These are phyloP conservation scores for Ustilago lituana DNA, from an alignment of 1,284 basidiomycete species.

Conservation along the genomic window DNA sequence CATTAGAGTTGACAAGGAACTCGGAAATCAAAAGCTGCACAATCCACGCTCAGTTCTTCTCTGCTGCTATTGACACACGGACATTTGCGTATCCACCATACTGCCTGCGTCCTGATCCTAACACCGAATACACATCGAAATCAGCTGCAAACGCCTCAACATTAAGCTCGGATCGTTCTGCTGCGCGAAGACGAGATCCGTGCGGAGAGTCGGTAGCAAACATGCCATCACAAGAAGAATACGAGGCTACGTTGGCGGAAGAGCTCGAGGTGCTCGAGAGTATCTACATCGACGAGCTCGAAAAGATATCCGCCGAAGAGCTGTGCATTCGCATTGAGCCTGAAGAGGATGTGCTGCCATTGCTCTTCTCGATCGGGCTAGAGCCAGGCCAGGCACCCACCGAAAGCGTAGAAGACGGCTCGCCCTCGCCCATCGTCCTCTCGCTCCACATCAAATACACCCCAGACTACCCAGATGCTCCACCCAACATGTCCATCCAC, in stretches of 20 bases:
- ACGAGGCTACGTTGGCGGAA: constrained; percentile 73
- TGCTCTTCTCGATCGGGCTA: constrained; percentile 19
- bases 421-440: constrained; percentile 75
- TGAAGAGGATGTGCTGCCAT: constrained; percentile 76
- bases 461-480: constrained; percentile 77
- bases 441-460: constrained; percentile 78
- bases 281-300: constrained; percentile 92
- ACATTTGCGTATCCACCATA: neutral
- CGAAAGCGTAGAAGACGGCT: constrained; percentile 39
- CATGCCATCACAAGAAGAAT: constrained; percentile 65
- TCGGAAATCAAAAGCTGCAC: constrained; percentile 23
- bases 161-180: no score
- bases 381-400: constrained; percentile 34
- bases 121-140: no score
- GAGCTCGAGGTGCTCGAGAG: constrained; percentile 95
- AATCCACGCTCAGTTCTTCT: constrained; percentile 9
- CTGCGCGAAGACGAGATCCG: neutral
- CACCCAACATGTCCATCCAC: constrained; percentile 80
- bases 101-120: no score
- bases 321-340: constrained; percentile 88
- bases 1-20: constrained; percentile 13
- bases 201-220: neutral
- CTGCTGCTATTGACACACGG: neutral
- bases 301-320: constrained; percentile 85
- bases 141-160: no score